Conservation (phyloP, 177 flowering plant genomes). For the Vitis hybrid region DNA sequence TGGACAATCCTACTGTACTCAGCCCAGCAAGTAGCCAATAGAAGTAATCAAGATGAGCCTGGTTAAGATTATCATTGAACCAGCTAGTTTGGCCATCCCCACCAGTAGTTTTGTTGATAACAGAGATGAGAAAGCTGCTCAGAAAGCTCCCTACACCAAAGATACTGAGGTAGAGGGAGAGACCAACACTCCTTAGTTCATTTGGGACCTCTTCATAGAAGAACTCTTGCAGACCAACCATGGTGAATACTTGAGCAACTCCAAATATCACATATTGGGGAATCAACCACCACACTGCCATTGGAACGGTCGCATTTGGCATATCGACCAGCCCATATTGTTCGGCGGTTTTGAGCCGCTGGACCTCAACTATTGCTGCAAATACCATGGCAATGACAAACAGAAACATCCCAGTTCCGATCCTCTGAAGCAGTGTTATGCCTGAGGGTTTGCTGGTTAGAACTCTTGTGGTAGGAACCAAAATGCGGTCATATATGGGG, state of each 20-base stretch:
- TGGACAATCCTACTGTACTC: not conserved
- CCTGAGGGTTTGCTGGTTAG: no score
- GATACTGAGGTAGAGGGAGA: no score
- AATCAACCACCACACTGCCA: conserved; percentile 15
- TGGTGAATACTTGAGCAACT: not conserved
- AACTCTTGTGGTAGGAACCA: no score
- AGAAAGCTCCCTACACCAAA: not conserved
- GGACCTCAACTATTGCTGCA: conserved; percentile 17
- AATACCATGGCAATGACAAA: conserved; percentile 6
- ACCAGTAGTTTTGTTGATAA: not conserved
- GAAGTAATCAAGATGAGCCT: conserved; percentile 13
- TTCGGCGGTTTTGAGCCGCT: conserved; percentile 8
- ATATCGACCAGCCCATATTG: conserved; percentile 9
- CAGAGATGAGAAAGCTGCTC: conserved; percentile 13
- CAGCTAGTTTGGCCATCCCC: conserved; percentile 3
- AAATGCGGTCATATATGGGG: no score
- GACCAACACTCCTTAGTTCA: no score
- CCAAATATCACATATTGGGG: conserved; percentile 16
- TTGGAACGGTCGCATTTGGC: conserved; percentile 3
- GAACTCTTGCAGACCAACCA: no score
- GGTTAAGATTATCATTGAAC: conserved; percentile 9
- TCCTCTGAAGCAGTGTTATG: no score
- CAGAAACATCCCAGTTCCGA: not conserved
- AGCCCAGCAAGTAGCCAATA: conserved; percentile 20
- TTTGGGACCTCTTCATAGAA: no score